Evolutionary conservation across 495 filamentous ascomycete species (phyloP), one percentile per base, ranked within the genome.

Genomic region (Oleoguttula mirabilis): DNA sequence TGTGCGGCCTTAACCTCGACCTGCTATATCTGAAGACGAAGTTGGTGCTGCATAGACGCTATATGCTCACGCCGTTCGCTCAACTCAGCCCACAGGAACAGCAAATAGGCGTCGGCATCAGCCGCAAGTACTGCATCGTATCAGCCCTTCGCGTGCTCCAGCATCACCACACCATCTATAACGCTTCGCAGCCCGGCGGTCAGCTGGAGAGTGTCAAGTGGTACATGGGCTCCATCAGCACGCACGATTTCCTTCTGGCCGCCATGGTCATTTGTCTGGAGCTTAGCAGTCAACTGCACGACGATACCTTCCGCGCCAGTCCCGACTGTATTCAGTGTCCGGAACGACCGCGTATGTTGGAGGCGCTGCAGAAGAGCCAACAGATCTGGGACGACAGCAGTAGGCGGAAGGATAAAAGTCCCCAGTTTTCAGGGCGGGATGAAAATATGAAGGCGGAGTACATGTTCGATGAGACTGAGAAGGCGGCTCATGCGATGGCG

Each of bases 181-280:
- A 54, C n/a, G 61, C 59, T 1, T 60, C 51, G 6, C 46, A 59
- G 22, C 55, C 58, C 2, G 66, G 63, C 5, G 67, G 66, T 0
- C 64, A 60, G 30, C 52, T 72, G 7, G 47, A 66, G 23, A 60
- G 60, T 14, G 62, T 69, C 15, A 55, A 58, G 32, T 72, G 68
- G 67, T 65, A 69, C 54, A 57, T 71, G 36, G 61, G 65, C 7
- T 61, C 60, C 1, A 54, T 71, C 10, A 60, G 54, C 3, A 54
- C 58, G 3, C 60, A 69, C 46, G 69, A 71, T 39, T 71, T 71
- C 43, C 58, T 73, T 1, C 56, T 68, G 1, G 70, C 69, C 1
- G 60, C 67, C 10, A 73, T 75, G 70, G 52, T 75, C 11, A 49
- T 72, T 10, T 70, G 68, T 42, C 55, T 72, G 0, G 68, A 72